Conservation (phyloP, 257 asterid genomes). For the Perilla frutescens region DNA sequence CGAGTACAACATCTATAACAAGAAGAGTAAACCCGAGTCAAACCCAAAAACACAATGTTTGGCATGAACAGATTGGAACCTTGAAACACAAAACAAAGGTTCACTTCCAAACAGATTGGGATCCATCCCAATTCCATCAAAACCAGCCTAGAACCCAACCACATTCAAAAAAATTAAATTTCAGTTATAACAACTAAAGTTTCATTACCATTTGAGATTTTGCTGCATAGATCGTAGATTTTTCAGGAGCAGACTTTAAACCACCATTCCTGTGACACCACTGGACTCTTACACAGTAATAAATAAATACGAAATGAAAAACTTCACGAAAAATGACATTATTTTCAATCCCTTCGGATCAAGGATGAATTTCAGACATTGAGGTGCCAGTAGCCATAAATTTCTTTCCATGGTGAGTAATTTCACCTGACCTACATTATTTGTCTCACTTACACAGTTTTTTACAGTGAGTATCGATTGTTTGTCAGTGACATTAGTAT, state of each 20-base stretch:
- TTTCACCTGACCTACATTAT: slow-evolving; percentile 17
- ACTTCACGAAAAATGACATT: not conserved
- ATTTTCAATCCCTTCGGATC: slow-evolving; percentile 4
- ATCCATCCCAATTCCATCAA: not conserved
- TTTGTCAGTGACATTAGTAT: slow-evolving; percentile 31
- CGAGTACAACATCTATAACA: too few species aligned
- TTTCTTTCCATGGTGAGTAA: not conserved
- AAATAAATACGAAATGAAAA: not conserved
- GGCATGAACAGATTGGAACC: not conserved
- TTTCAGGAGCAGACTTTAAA: too few species aligned
- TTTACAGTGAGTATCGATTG: slow-evolving; percentile 24
- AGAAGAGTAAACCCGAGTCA: too few species aligned
- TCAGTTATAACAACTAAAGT: too few species aligned
- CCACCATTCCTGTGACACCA: too few species aligned
- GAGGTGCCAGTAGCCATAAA: slow-evolving; percentile 21
- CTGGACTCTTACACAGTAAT: too few species aligned
- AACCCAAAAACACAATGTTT: too few species aligned
- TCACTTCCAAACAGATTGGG: not conserved
- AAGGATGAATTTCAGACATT: slow-evolving; percentile 18
- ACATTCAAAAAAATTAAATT: not conserved
- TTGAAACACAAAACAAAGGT: not conserved
- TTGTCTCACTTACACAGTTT: not conserved
- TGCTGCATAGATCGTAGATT: too few species aligned
- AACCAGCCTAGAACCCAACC: not conserved
- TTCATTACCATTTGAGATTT: too few species aligned